Percentiles rank a stretch among this genome's conserved stretches.
Conservation (phyloP, 805 yeast genomes). For the Starmerella roubikii region DNA sequence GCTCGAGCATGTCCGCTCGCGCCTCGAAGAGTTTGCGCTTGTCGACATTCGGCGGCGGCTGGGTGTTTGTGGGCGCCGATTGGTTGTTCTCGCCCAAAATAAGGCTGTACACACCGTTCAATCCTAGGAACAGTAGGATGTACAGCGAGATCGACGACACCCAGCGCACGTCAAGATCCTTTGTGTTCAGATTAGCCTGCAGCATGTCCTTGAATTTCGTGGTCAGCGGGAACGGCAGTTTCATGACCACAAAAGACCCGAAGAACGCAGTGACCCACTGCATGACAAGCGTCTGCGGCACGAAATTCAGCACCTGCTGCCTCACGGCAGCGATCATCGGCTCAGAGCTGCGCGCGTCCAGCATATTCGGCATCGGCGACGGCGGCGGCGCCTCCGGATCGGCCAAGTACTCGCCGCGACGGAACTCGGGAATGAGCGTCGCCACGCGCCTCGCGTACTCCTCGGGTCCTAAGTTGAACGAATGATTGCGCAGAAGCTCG, state of each 20-base stretch:
- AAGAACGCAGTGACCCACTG: slow-evolving; percentile 92
- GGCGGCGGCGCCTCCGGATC: slow-evolving; percentile 34
- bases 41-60: slow-evolving; percentile 23
- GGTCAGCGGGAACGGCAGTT: slow-evolving; percentile 84
- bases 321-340: slow-evolving; percentile 65
- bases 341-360: slow-evolving; percentile 60
- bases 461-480: slow-evolving; percentile 35
- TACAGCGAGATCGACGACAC: slow-evolving; percentile 95
- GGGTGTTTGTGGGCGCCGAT: slow-evolving; percentile 17
- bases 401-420: slow-evolving; percentile 43
- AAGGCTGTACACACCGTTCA: slow-evolving; percentile 63
- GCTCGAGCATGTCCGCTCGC: slow-evolving; percentile 63
- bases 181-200: slow-evolving; percentile 73
- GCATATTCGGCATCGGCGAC: slow-evolving; percentile 33
- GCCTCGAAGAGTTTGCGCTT: slow-evolving; percentile 48
- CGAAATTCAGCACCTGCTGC: slow-evolving; percentile 65
- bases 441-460: slow-evolving; percentile 44
- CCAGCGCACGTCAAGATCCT: slow-evolving; percentile 79
- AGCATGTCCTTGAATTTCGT: slow-evolving; percentile 81
- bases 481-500: slow-evolving; percentile 42
- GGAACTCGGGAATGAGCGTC: slow-evolving; percentile 36
- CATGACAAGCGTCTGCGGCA: slow-evolving; percentile 90
- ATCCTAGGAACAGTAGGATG: slow-evolving; percentile 73
- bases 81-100: slow-evolving; percentile 37
- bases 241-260: slow-evolving; percentile 78